phyloP scores from a whole-genome alignment of 768 basidiomycete genomes.

The Naganishia friedmannii region DNA sequence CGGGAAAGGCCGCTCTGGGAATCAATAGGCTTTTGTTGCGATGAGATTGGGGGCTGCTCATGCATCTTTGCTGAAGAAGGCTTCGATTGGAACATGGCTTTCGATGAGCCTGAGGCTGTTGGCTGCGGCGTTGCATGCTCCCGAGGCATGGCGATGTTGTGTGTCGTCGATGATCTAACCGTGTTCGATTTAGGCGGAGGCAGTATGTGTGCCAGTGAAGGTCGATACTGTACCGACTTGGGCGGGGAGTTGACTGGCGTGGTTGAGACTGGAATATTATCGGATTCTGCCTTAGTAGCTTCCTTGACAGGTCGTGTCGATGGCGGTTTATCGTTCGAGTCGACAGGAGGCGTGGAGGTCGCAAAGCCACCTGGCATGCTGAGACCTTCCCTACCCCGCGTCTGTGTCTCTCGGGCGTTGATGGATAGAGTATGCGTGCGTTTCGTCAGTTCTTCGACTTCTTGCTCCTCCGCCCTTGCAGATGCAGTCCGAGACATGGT shows the following conservation, averaged over 20 bases:
- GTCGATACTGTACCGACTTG: neutral
- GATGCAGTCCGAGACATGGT: neutral
- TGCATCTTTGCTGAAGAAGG: neutral
- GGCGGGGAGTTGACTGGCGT: constrained; percentile 79
- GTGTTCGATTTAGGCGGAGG: neutral
- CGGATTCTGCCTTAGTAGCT: neutral
- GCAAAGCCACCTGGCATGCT: neutral
- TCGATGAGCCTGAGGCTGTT: neutral
- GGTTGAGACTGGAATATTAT: constrained; percentile 95
- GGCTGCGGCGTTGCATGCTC: neutral
- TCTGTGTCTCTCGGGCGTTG: neutral
- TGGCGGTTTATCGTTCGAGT: neutral
- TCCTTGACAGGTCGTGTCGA: neutral
- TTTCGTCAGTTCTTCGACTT: constrained; percentile 18
- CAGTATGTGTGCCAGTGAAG: constrained; percentile 1
- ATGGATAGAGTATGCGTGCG: constrained; percentile 1
- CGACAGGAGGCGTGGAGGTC: neutral
- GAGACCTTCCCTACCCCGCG: neutral
- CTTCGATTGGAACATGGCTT: neutral
- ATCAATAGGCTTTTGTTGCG: neutral
- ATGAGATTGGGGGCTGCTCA: neutral
- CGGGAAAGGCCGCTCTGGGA: constrained; percentile 19
- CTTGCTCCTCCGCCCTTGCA: constrained; percentile 9
- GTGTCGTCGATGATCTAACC: neutral
- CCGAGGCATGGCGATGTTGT: neutral